phyloP scores from a whole-genome alignment of 495 filamentous ascomycete genomes.

The Penicillium herquei region DNA sequence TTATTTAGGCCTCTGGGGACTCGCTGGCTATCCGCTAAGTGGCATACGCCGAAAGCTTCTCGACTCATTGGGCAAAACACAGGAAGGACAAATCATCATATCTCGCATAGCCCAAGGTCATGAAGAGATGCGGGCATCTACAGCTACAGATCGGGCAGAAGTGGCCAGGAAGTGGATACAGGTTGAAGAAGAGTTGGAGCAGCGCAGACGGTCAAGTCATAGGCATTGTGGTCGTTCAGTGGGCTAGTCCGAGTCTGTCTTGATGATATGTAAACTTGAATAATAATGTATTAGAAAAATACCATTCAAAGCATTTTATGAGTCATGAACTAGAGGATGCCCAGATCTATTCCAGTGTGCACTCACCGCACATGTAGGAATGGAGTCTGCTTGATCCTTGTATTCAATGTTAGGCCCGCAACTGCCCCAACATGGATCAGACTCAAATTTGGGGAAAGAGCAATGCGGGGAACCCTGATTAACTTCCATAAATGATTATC shows the following conservation, averaged over 20 bases:
- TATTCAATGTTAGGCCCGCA: background rate
- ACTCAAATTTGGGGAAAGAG: background rate
- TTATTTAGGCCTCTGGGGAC: constrained; percentile 50
- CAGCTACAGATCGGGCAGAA: constrained; percentile 16
- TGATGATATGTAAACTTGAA: too few relatives aligned
- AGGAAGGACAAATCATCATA: constrained; percentile 14
- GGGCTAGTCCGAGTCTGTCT: too few relatives aligned
- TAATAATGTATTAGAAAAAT: too few relatives aligned
- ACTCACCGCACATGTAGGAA: too few relatives aligned
- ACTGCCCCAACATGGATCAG: background rate
- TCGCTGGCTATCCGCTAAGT: constrained; percentile 70
- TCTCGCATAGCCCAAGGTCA: constrained; percentile 25
- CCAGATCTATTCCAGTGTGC: too few relatives aligned
- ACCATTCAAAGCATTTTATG: too few relatives aligned
- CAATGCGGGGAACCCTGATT: background rate
- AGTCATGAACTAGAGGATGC: too few relatives aligned
- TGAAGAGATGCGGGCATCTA: constrained; percentile 24
- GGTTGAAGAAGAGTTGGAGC: constrained; percentile 11
- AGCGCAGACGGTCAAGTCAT: background rate
- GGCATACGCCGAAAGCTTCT: constrained; percentile 72
- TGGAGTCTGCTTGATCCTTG: too few relatives aligned
- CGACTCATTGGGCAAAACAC: constrained; percentile 35
- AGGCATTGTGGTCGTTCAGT: background rate
- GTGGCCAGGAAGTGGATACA: constrained; percentile 19
- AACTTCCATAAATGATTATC: background rate